Base-by-base conservation (phyloP, 2,329 filamentous ascomycete genomes). In the Cladosporium phlei region DNA sequence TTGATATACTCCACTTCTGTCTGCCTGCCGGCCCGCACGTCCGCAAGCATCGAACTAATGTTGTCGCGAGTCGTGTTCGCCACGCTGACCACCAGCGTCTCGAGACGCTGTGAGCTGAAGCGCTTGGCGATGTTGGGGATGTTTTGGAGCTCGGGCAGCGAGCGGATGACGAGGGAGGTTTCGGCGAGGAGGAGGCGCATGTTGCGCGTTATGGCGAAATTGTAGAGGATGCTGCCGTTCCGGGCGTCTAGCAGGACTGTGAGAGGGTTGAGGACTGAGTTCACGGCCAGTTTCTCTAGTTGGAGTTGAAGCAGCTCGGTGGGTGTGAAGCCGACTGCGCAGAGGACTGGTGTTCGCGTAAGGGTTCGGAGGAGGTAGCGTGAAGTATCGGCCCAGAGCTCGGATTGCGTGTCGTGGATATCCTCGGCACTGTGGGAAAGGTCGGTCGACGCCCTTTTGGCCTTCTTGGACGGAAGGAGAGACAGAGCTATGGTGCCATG, bases 1-100 rank as follows among this genome's bases (percentile, higher is more conserved):
- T 94, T 96, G 55, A 91, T 78, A 59, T 84, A 95, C 35, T 90
- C 80, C 30, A 96, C 78, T 58, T 95, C 88, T 0, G 87, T 88
- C 48, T 73, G 68, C 51, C 60, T 48, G 1, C 86, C 84, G 1
- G 67, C 64, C 9, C 78, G 69, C 10, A 90, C 71, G 57, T 84
- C 80, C 44, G 77, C 74, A 5, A 86, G 69, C 80, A 95, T 88
- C 16, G 73, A 76, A 57, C 80, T 86, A 5, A 74, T 69, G 42
- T 82, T 79, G 46, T 76, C 67, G 10, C 72, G 71, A 10, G 79
- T 82, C 39, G 68, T 72, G 22, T 69, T 59, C 17, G 77, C 73
- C 3, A 85, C 69, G 44, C 70, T 73, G 4, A 75, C 67, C 7
- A 79, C 71, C n/a, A 83, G 65, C 22, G 75, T 73, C 47, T 82